These are phyloP conservation scores for Wallacemonas sp. DNA, from an alignment of 208 protist genomes.

Conservation along the genomic window DNA sequence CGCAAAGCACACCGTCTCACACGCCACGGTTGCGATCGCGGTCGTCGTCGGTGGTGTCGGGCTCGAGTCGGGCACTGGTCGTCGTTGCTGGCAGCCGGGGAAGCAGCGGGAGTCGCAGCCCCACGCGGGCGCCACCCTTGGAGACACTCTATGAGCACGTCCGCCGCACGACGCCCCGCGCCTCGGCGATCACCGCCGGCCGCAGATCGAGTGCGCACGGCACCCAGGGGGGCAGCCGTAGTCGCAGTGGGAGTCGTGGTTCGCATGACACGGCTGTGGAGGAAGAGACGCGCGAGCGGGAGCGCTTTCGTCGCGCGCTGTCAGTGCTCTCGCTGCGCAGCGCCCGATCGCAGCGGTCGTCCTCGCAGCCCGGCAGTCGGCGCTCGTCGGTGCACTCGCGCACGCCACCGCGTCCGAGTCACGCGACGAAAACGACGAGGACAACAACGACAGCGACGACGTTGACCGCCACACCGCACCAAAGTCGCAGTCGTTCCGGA, in stretches of 20 bases:
- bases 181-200: background rate
- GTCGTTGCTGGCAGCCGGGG: background rate
- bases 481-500: background rate
- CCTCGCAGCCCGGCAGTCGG: constrained; percentile 20
- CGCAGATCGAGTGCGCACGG: no score
- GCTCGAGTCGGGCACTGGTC: background rate
- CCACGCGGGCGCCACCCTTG: constrained; percentile 4
- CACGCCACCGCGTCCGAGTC: background rate
- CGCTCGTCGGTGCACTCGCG: constrained; percentile 29
- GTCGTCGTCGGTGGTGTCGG: background rate
- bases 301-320: constrained; percentile 39
- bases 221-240: no score
- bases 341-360: no score
- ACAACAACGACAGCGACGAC: background rate
- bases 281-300: constrained; percentile 12
- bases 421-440: background rate
- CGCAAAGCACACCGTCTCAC: no score
- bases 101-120: background rate
- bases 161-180: background rate
- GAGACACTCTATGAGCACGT: constrained; percentile 42
- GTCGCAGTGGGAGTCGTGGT: constrained; percentile 1
- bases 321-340: constrained; percentile 37
- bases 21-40: no score
- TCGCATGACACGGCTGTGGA: background rate
- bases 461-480: no score